Evolutionary conservation across 805 yeast genomes (phyloP).

Genomic region (Suhomyces sp.): DNA sequence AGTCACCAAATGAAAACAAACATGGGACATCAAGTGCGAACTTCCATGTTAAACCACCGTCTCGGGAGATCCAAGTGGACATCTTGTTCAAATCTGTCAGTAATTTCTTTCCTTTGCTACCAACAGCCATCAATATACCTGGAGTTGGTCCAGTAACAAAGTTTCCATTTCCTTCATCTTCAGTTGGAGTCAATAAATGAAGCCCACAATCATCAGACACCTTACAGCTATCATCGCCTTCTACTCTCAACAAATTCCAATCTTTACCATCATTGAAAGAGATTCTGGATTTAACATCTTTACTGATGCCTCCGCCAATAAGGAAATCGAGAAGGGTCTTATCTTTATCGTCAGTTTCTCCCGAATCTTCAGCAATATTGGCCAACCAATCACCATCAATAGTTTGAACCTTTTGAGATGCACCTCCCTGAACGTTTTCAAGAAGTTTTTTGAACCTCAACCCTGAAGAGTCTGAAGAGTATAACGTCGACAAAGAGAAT

Average conservation of each 20-base stretch:
- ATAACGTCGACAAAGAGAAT: conserved; percentile 34
- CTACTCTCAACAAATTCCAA: conserved; percentile 50
- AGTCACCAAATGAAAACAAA: conserved; percentile 66
- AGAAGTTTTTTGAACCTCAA: conserved; percentile 46
- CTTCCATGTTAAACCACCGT: conserved; percentile 77
- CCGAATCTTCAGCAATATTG: conserved; percentile 27
- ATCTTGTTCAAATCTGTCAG: conserved; percentile 13
- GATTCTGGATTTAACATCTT: conserved; percentile 32
- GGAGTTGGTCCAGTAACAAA: conserved; percentile 55
- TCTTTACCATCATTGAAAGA: conserved; percentile 53
- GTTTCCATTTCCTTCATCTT: conserved; percentile 41
- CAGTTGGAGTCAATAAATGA: conserved; percentile 34
- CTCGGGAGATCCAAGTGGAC: conserved; percentile 63
- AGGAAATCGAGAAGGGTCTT: conserved; percentile 26
- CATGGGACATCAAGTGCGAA: conserved; percentile 53
- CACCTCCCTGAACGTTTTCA: conserved; percentile 42
- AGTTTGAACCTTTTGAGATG: conserved; percentile 45
- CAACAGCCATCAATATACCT: conserved; percentile 41
- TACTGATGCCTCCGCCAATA: conserved; percentile 17
- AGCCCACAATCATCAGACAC: conserved; percentile 50
- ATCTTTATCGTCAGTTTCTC: conserved; percentile 15
- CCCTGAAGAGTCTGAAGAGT: conserved; percentile 60
- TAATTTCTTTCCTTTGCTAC: conserved; percentile 29
- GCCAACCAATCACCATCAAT: conserved; percentile 66
- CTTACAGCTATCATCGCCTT: conserved; percentile 45